A percentile compares a stretch with the other conserved stretches of the same genome.
Conservation (phyloP, 2,329 filamentous ascomycete genomes). For the Fonsecaea nubica region DNA sequence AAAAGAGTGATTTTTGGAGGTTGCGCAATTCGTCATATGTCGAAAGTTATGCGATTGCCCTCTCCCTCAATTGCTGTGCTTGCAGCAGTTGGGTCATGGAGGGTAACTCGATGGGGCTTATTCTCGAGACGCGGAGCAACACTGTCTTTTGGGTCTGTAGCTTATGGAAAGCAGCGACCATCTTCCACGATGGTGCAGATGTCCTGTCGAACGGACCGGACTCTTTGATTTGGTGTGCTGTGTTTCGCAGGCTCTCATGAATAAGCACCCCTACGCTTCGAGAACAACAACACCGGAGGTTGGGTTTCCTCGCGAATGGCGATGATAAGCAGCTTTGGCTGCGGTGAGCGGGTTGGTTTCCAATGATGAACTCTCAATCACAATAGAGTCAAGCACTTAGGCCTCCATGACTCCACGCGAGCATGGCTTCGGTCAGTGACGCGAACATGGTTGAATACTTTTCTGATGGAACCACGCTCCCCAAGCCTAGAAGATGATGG, state of each 20-base stretch:
- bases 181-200: conserved; percentile 51
- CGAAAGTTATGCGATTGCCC: conserved; percentile 98
- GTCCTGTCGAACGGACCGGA: conserved; percentile 74
- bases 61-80: conserved; percentile 42
- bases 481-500: conserved; percentile 37
- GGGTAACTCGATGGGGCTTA: conserved; percentile 99
- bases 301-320: background rate
- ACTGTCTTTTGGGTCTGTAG: conserved; percentile 55
- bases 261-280: background rate
- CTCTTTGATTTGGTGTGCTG: conserved; percentile 46
- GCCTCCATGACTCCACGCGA: conserved; percentile 50
- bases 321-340: conserved; percentile 37
- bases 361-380: conserved; percentile 86
- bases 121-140: conserved; percentile 96
- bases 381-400: conserved; percentile 99
- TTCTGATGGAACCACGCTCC: conserved; percentile 58
- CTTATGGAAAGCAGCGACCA: conserved; percentile 60
- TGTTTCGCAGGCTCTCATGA: background rate
- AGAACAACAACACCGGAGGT: conserved; percentile 14
- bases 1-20: conserved; percentile 35
- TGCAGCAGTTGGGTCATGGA: conserved; percentile 32
- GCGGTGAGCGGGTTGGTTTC: conserved; percentile 51
- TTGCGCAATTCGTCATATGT: conserved; percentile 83
- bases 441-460: conserved; percentile 54
- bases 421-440: conserved; percentile 52